Conservation (phyloP, 306 rosid genomes). For the Lupinus albus region DNA sequence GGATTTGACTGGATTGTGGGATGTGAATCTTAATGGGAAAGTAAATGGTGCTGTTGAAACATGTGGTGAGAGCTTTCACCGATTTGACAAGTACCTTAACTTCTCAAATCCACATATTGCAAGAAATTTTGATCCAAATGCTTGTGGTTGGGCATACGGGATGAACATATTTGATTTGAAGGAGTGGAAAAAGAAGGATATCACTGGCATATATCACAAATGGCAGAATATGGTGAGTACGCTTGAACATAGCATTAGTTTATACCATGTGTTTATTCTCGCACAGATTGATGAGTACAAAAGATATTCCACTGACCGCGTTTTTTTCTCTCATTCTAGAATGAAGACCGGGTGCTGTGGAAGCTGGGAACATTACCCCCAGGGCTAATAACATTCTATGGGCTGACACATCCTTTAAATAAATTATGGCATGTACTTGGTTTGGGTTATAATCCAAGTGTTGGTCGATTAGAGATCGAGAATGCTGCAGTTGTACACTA, state of each 20-base stretch:
- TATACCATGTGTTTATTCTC: constrained; percentile 15
- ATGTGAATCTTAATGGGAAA: constrained; percentile 76
- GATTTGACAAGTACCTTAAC: constrained; percentile 93
- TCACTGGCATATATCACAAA: constrained; percentile 93
- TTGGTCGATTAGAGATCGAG: constrained; percentile 62
- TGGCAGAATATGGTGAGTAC: constrained; percentile 97
- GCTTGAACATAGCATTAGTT: constrained; percentile 33
- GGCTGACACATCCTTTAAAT: constrained; percentile 77
- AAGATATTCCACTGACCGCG: constrained; percentile 20
- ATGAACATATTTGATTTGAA: constrained; percentile 92
- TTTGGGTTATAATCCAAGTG: constrained; percentile 91
- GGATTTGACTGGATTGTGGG: constrained; percentile 88
- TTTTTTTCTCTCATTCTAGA: constrained; percentile 56
- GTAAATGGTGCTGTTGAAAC: constrained; percentile 99
- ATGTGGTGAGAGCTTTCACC: constrained; percentile 89
- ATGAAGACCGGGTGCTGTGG: constrained; percentile 89
- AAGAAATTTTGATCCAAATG: constrained; percentile 84
- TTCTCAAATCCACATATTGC: constrained; percentile 87
- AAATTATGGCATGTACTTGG: constrained; percentile 99
- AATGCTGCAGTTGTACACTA: constrained; percentile 92
- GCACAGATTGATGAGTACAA: background rate
- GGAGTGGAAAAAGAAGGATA: constrained; percentile 89
- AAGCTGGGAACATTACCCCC: constrained; percentile 97
- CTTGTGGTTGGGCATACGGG: constrained; percentile 98
- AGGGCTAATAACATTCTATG: constrained; percentile 88